Percentiles rank a stretch among this genome's conserved stretches.
Conservation (phyloP, 805 yeast species). For the Pichia cephalocereana region DNA sequence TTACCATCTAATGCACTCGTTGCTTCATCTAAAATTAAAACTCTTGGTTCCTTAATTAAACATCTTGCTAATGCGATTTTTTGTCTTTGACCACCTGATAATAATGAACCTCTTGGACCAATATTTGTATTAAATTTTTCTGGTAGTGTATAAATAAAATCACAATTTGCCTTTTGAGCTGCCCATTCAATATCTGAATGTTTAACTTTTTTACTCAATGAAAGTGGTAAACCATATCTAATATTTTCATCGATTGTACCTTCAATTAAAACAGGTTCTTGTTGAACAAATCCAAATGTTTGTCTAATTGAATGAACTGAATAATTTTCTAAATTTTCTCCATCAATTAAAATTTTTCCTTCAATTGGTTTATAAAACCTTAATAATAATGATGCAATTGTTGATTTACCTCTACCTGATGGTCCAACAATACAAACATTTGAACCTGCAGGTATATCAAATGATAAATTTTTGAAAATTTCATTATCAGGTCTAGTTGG, state of each 20-base stretch:
- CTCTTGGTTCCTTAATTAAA: slow-evolving; percentile 53
- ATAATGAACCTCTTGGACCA: slow-evolving; percentile 63
- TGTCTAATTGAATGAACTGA: slow-evolving; percentile 70
- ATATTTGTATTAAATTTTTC: slow-evolving; percentile 73
- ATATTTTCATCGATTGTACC: slow-evolving; percentile 87
- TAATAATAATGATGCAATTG: slow-evolving; percentile 69
- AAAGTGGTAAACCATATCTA: slow-evolving; percentile 50
- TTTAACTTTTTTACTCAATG: slow-evolving; percentile 43
- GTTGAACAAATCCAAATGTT: slow-evolving; percentile 80
- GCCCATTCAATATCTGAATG: slow-evolving; percentile 58
- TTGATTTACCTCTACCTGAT: slow-evolving; percentile 91
- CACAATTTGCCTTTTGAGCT: slow-evolving; percentile 64
- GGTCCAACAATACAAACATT: slow-evolving; percentile 94
- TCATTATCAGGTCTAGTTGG: slow-evolving; percentile 75
- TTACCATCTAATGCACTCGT: slow-evolving; percentile 90
- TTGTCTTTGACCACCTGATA: slow-evolving; percentile 75
- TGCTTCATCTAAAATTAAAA: slow-evolving; percentile 67
- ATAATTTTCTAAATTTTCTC: slow-evolving; percentile 53
- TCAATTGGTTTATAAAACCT: slow-evolving; percentile 72
- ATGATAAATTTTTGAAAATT: slow-evolving; percentile 55
- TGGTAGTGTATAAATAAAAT: slow-evolving; percentile 68
- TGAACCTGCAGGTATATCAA: slow-evolving; percentile 69
- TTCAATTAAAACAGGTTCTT: slow-evolving; percentile 82
- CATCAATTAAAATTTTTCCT: slow-evolving; percentile 66
- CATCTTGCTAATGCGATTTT: slow-evolving; percentile 72